Evolutionary conservation across 768 basidiomycete species (phyloP).

Genomic region (Lactarius psammicola): DNA sequence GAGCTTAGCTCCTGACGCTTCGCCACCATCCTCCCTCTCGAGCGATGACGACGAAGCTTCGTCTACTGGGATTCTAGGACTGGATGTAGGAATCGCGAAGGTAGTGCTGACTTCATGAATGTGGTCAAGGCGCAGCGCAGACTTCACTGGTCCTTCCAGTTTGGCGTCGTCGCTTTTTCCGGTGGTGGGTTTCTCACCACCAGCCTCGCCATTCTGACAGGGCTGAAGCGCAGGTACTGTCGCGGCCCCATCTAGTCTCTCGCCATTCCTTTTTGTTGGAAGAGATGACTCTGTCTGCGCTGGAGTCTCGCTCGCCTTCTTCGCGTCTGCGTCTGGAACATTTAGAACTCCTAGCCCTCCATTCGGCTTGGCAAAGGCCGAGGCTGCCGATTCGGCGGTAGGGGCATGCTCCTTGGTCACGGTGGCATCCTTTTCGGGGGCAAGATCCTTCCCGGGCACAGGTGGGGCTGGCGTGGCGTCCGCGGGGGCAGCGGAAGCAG

Average conservation of each 20-base stretch:
- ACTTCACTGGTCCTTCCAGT: neutral
- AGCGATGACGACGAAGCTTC: neutral
- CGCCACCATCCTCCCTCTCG: neutral
- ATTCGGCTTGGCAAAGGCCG: neutral
- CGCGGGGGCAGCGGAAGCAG: neutral
- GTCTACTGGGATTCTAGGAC: neutral
- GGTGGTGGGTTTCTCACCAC: neutral
- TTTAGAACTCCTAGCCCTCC: neutral
- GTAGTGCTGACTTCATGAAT: slow-evolving; percentile 2
- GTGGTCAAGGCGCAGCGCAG: neutral
- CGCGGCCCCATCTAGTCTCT: neutral
- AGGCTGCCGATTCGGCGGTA: neutral
- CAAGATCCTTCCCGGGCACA: neutral
- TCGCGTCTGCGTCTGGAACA: neutral
- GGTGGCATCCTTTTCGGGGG: neutral
- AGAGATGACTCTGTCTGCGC: neutral
- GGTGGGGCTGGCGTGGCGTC: neutral
- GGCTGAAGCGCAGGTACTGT: neutral
- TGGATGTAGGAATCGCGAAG: neutral
- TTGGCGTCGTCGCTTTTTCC: neutral
- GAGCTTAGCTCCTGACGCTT: neutral
- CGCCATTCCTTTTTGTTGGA: neutral
- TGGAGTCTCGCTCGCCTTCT: neutral
- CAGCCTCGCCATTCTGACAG: neutral
- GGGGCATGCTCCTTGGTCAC: neutral